Evolutionary conservation across 345 rosid species (phyloP), one percentile per base, ranked within the genome.

Genomic region (Atalantia buxifolia): DNA sequence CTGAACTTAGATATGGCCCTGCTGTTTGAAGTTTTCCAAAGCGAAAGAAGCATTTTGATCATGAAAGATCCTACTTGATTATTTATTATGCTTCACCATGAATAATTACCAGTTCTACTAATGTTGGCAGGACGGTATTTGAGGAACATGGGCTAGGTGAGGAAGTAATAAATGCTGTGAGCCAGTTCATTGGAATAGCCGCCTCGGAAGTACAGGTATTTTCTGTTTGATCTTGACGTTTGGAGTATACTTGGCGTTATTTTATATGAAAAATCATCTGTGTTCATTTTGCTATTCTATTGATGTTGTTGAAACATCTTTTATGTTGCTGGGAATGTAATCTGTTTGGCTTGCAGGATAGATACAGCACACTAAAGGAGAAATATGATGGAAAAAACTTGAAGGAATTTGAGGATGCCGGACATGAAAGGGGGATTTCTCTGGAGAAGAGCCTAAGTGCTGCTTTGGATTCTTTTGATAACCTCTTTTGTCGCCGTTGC

Each of bases 391-490:
- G 84, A 72, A 84, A 84, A 81, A 81, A 79, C 57, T 25, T 79
- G 31, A 87, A 88, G 77, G 84, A 80, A 76, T 79, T 83, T 66
- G 84, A 82, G 69, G 88, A 85, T 81, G 77, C 85, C n/a, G 87
- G 78, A 76, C 79, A 78, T 81, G 89, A 80, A 79, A 81, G 74
- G 66, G 93, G 97, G 76, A 85, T 92, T 80, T 84, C 86, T 81
- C 84, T 90, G 81, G 92, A 91, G 50, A 94, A 91, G 88, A 87
- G 92, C 83, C 98, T 96, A 77, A 81, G 86, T 85, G 92, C 92
- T 84, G 95, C 97, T 83, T 87, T 96, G 81, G 99, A 96, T 91
- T 96, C 99, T 80, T 94, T 94, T 80, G 99, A 96, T 90, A 96
- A 94, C 86, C 93, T 96, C 66, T 96, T 96, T 78, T 96, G 99